Conservation (phyloP, 495 filamentous ascomycete genomes). For the Staphylotrichum tortipilum region DNA sequence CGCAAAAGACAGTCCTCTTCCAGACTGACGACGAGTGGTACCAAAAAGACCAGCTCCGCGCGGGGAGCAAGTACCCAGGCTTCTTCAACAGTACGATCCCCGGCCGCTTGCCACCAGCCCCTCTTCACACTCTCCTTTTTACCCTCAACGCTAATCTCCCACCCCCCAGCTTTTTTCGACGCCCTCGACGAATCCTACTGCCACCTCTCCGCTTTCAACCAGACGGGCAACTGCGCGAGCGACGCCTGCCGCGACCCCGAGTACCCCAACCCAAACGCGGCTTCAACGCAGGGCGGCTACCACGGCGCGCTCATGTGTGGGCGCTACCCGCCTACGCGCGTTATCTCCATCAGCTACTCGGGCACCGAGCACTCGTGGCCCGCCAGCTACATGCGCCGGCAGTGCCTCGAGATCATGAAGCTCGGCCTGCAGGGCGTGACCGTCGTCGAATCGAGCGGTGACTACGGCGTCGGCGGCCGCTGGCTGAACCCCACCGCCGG, state of each 20-base stretch:
- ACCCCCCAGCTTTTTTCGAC: slow-evolving; percentile 23
- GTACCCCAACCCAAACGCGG: slow-evolving; percentile 44
- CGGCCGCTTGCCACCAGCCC: too few relatives aligned
- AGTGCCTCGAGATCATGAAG: slow-evolving; percentile 49
- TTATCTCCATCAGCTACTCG: slow-evolving; percentile 35
- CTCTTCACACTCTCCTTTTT: slow-evolving; percentile 1
- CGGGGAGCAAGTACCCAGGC: slow-evolving; percentile 19
- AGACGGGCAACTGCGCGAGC: slow-evolving; percentile 24
- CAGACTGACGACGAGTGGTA: slow-evolving; percentile 50
- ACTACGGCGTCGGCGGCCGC: slow-evolving; percentile 48
- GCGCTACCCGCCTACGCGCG: slow-evolving; percentile 29
- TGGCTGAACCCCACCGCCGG: slow-evolving; percentile 21
- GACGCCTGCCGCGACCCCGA: slow-evolving; percentile 37
- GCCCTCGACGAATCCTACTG: slow-evolving; percentile 57
- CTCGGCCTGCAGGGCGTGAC: slow-evolving; percentile 56
- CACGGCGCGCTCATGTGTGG: slow-evolving; percentile 54
- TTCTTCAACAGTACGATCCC: slow-evolving; percentile 42
- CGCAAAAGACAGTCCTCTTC: slow-evolving; percentile 50
- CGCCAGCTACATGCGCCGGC: slow-evolving; percentile 28
- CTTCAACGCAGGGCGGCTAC: slow-evolving; percentile 43
- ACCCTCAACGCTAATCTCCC: slow-evolving; percentile 28
- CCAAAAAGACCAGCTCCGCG: slow-evolving; percentile 13
- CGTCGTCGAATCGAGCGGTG: slow-evolving; percentile 52
- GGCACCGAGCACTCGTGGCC: slow-evolving; percentile 30
- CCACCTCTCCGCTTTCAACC: slow-evolving; percentile 34